Percentiles rank a stretch among this genome's conserved stretches.
These are phyloP conservation scores for Pyricularia sp. DNA, from an alignment of 2,329 filamentous ascomycete genomes.

Conservation along the genomic window DNA sequence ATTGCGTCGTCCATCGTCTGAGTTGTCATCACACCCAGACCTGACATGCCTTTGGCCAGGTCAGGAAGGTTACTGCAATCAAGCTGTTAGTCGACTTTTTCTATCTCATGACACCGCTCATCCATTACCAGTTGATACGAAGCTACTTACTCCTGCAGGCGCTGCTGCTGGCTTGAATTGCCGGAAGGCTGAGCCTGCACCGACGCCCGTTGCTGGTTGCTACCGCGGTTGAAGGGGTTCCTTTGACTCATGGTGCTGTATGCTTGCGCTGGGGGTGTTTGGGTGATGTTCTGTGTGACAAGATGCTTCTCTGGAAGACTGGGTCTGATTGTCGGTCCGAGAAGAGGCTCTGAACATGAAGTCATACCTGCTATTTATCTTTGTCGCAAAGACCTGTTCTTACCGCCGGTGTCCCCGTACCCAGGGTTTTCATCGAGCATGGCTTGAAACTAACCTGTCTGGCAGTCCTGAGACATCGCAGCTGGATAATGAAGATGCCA, in stretches of 20 bases:
- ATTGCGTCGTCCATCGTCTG: neutral
- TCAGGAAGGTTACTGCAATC: neutral
- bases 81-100: neutral
- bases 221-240: neutral
- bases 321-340: neutral
- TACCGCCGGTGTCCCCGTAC: neutral
- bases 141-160: neutral
- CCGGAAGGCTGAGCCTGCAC: neutral
- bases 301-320: neutral
- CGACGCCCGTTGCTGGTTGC: neutral
- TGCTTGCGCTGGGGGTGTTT: neutral
- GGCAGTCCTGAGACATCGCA: neutral
- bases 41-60: neutral
- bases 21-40: neutral
- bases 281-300: neutral
- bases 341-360: neutral
- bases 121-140: neutral
- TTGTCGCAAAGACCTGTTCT: neutral
- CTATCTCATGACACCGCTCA: too few species aligned
- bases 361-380: neutral
- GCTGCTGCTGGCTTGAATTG: neutral
- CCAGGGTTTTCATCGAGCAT: neutral
- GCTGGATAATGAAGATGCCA: neutral
- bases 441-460: neutral
- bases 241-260: neutral